Evolutionary conservation across 1,139 yeast genomes (phyloP).

Genomic region (Arxiozyma heterogenica): DNA sequence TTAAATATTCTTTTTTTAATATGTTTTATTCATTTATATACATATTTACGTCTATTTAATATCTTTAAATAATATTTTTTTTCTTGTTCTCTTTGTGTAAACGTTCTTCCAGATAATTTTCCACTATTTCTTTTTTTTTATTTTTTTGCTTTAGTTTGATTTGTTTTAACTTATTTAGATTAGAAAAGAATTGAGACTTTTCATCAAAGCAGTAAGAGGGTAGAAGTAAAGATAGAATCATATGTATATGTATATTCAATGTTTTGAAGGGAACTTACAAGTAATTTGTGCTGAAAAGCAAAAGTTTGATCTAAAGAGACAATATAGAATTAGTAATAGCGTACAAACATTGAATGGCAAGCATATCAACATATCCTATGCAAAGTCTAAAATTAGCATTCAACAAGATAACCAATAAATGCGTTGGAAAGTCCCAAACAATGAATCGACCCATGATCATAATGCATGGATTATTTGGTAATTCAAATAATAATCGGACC

Average conservation of each 20-base stretch:
- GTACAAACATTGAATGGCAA: not conserved
- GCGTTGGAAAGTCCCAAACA: not conserved
- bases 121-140: not conserved
- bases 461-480: slow-evolving; percentile 86
- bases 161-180: too few relatives aligned
- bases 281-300: too few relatives aligned
- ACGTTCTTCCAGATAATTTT: not conserved
- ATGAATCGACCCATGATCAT: slow-evolving; percentile 53
- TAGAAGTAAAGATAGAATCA: too few relatives aligned
- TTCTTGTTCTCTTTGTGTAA: not conserved
- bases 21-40: not conserved
- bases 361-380: not conserved
- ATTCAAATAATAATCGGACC: slow-evolving; percentile 65
- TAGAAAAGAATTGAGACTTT: too few relatives aligned
- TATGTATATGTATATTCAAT: too few relatives aligned
- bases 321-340: too few relatives aligned
- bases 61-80: not conserved
- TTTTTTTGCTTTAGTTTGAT: too few relatives aligned
- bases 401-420: slow-evolving; percentile 29
- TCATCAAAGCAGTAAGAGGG: too few relatives aligned
- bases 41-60: not conserved
- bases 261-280: too few relatives aligned
- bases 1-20: slow-evolving; percentile 1
- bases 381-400: slow-evolving; percentile 33
- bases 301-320: too few relatives aligned